Evolutionary conservation across 306 rosid genomes (phyloP).

Genomic region (Prosopis cineraria): DNA sequence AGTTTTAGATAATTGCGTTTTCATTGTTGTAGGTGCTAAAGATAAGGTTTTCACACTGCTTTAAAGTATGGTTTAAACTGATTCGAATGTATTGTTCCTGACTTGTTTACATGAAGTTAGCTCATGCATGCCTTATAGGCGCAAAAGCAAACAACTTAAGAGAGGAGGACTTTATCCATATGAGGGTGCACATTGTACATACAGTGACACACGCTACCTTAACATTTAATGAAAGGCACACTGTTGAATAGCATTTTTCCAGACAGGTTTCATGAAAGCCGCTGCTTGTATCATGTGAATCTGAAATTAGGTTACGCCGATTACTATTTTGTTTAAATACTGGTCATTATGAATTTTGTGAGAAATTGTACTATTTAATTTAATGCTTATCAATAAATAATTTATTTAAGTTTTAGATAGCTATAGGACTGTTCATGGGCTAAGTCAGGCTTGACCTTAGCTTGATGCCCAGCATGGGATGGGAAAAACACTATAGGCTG

Average conservation of each 20-base stretch:
- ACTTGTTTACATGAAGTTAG: no score
- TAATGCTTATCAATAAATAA: neutral
- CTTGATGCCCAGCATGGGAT: neutral
- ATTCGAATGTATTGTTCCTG: no score
- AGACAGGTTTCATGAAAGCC: neutral
- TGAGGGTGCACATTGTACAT: neutral
- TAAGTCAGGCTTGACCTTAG: neutral
- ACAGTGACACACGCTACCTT: neutral
- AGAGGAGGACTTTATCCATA: no score
- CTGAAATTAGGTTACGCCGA: neutral
- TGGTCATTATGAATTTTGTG: neutral
- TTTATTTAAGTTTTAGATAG: neutral
- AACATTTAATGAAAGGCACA: neutral
- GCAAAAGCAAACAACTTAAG: no score
- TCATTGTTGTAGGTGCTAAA: neutral
- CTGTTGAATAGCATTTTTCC: neutral
- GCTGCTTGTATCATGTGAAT: constrained; percentile 3
- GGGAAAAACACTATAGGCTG: neutral
- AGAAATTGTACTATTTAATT: neutral
- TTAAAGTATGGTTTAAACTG: neutral
- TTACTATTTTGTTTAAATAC: neutral
- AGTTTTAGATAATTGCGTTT: no score
- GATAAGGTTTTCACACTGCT: neutral
- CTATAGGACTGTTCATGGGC: neutral
- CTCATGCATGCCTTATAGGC: no score